Evolutionary conservation across 768 basidiomycete species (phyloP), one percentile per base, ranked within the genome.

Genomic region (Gymnopilus dilepis): DNA sequence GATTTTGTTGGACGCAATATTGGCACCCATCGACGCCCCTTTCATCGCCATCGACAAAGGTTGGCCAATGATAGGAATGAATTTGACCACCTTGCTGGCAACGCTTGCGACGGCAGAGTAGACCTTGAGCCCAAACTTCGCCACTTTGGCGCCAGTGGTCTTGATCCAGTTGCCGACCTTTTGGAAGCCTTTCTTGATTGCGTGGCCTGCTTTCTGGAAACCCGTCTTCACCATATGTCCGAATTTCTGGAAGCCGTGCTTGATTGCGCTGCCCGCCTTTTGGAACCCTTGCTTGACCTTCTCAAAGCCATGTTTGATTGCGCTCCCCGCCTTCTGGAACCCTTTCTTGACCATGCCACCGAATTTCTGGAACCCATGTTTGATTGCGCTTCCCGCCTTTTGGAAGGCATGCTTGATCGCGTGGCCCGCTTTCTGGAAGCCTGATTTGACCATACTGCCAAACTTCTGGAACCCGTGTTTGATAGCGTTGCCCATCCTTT

Each of bases 111-210:
- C 47, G 13, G 56, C 56, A 6, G 61, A 51, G 30, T 43, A n/a
- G 42, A 62, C 31, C 24, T 62, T 62, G 19, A 62, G 42, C 7
- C 41, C 61, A 3, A 62, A 48, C 48, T 62, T 62, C 6, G 30
- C 41, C 17, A 62, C 42, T 33, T 62, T 62, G 31, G 56, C 61
- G 21, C 56, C 61, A 8, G 56, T 62, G 19, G 48, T 58, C 42
- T 62, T 62, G 50, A 62, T 62, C 13, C 56, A 62, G 11, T 62
- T 54, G 21, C 61, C 61, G 19, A 62, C 61, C 43, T 58, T 62
- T 42, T 62, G 37, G 28, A 56, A 56, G 7, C 47, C 58, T 15
- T 51, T 59, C 28, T 59, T 59, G 21, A 59, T 31, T 24, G n/a
- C 58, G 33, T 37, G 33, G 17, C 57, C 57, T 15, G 37, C 43